These are phyloP conservation scores for Vitis hybrid DNA, from an alignment of 177 flowering plant species.

Conservation along the genomic window DNA sequence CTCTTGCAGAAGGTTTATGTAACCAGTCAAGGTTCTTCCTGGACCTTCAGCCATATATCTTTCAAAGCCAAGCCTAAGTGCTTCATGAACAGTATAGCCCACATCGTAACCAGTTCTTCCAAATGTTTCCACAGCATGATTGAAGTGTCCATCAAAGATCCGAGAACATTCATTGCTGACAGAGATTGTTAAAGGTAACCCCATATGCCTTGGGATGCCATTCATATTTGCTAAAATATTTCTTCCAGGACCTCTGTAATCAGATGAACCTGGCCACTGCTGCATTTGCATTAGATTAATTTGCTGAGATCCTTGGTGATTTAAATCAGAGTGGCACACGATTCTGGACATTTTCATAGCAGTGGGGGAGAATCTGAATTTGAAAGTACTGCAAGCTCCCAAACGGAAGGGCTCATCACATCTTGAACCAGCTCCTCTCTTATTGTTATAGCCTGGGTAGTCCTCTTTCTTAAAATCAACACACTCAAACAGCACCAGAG, in stretches of 20 bases:
- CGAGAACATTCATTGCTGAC: slow-evolving; percentile 10
- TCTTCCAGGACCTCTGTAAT: not conserved
- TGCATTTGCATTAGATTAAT: too few species aligned
- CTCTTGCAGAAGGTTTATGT: slow-evolving; percentile 21
- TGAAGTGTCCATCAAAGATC: slow-evolving; percentile 23
- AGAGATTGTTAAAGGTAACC: not conserved
- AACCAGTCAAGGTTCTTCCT: slow-evolving; percentile 13
- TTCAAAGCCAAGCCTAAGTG: slow-evolving; percentile 23
- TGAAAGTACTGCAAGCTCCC: slow-evolving; percentile 50
- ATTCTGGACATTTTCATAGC: too few species aligned
- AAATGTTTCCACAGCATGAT: slow-evolving; percentile 15
- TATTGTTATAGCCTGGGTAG: slow-evolving; percentile 40
- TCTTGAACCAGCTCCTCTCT: slow-evolving; percentile 33
- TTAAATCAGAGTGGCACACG: too few species aligned
- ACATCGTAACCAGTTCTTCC: slow-evolving; percentile 23
- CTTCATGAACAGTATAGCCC: slow-evolving; percentile 6
- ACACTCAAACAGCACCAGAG: slow-evolving; percentile 13
- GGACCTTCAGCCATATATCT: slow-evolving; percentile 23
- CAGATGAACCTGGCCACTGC: too few species aligned
- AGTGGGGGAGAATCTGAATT: slow-evolving; percentile 23
- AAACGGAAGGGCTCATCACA: slow-evolving; percentile 36
- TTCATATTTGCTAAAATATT: not conserved
- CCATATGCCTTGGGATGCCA: not conserved
- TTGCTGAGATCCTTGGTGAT: too few species aligned
- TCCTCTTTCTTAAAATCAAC: slow-evolving; percentile 25